Base-by-base conservation (phyloP, 176 grass and related monocot species). In the Triticum timopheevii region DNA sequence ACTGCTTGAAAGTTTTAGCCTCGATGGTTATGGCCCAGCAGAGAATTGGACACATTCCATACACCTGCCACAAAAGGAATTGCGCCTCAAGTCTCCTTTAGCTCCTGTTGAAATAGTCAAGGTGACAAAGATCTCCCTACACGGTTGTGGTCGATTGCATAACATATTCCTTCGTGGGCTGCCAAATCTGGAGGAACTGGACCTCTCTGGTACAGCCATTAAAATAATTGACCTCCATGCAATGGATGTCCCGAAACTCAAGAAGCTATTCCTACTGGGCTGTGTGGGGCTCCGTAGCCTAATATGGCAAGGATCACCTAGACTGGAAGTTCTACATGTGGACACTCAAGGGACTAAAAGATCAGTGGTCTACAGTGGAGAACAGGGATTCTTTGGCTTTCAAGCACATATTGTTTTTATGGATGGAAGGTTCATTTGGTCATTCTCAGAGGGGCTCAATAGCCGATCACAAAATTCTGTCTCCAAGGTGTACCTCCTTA, bases 391-490 rank as follows among this genome's bases (percentile, higher is more conserved):
- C 39, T 45, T 73, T 0, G 5, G 0, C 6, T 0, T 15, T 72
- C 1, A 42, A 2, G 69, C 5, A 5, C 7, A 0, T 15, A 13
- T 82, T 15, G 47, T 19, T 23, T 54, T 54, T 22, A 69, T 8
- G 24, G 80, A 82, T 70, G 42, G 27, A 23, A 82, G 80, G 17
- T 82, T 54, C 13, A 9, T 22, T 54, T 69, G 44, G 65, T 69
- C 63, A 5, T 30, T 30, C 28, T 30, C 2, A 30, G 2, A 30
- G 28, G 28, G 28, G 28, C 28, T 30, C 28, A 30, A 30, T 30
- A 30, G 28, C 28, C 28, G 28, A 30, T 30, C 28, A 30, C 28
- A 30, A 30, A 30, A 30, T 30, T 30, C 28, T 30, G 28, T 42
- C 33, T 70, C 19, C 10, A 56, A 34, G 27, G 27, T 56, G 19